These are phyloP conservation scores for Amyloporia xantha DNA, from an alignment of 768 basidiomycete genomes.

Conservation along the genomic window DNA sequence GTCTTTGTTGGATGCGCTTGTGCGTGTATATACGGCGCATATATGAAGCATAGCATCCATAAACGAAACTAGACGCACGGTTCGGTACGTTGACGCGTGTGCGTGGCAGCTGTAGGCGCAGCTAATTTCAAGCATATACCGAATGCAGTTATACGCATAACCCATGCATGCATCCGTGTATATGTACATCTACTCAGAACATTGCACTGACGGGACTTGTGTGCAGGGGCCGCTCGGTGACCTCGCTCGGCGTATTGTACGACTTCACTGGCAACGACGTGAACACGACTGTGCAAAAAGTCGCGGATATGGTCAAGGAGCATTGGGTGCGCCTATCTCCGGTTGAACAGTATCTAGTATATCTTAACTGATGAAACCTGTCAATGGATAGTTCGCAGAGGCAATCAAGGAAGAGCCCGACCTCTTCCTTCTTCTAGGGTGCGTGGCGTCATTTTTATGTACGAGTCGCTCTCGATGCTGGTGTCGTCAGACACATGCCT, in stretches of 20 bases:
- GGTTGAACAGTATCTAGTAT: not conserved
- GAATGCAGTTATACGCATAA: no score
- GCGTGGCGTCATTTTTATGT: no score
- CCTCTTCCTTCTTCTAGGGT: constrained; percentile 72
- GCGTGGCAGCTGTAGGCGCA: no score
- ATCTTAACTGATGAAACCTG: no score
- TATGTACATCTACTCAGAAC: no score
- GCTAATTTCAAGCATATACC: not conserved
- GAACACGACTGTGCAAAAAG: constrained; percentile 71
- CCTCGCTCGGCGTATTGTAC: constrained; percentile 73
- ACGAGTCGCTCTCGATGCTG: no score
- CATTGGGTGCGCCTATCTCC: constrained; percentile 48
- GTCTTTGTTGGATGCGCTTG: no score
- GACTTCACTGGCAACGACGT: constrained; percentile 66
- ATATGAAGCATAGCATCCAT: no score
- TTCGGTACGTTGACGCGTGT: no score
- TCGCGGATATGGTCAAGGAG: constrained; percentile 73
- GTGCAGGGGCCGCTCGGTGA: constrained; percentile 59
- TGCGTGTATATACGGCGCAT: no score
- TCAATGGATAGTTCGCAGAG: constrained; percentile 72
- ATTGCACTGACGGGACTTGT: not conserved
- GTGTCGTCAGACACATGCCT: constrained; percentile 79
- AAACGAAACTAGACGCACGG: no score
- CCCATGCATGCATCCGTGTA: no score
- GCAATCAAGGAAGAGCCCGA: constrained; percentile 80